phyloP scores from a whole-genome alignment of 768 basidiomycete genomes.

The Artomyces pyxidatus region DNA sequence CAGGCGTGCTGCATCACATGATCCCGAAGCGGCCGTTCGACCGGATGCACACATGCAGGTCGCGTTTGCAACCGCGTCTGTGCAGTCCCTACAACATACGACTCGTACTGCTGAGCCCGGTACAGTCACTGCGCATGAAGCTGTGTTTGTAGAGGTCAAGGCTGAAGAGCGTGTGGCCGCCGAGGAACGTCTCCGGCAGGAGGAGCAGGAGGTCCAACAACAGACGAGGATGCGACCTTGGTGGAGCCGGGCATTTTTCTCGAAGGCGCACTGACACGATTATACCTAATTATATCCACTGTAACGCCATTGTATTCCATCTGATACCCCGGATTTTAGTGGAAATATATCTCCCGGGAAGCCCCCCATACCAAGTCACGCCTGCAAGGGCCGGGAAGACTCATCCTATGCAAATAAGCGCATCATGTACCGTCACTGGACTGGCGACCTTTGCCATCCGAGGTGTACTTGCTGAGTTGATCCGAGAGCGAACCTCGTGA shows the following conservation, averaged over 20 bases:
- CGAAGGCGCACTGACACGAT: constrained; percentile 17
- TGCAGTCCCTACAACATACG: neutral
- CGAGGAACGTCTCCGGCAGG: constrained; percentile 43
- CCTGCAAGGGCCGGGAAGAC: too few species aligned
- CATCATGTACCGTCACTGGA: too few species aligned
- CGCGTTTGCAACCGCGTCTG: constrained; percentile 22
- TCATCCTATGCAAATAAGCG: too few species aligned
- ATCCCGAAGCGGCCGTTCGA: constrained; percentile 26
- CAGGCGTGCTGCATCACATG: constrained; percentile 27
- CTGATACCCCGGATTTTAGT: neutral
- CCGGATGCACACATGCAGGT: constrained; percentile 40
- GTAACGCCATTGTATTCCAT: neutral
- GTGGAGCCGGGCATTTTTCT: constrained; percentile 64
- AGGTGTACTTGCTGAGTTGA: neutral
- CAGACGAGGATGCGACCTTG: constrained; percentile 41
- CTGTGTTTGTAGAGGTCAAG: constrained; percentile 59
- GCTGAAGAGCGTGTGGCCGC: constrained; percentile 60
- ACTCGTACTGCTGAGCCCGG: neutral
- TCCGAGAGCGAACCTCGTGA: constrained; percentile 2
- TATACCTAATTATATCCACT: neutral
- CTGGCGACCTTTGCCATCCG: too few species aligned
- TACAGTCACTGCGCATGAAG: constrained; percentile 38
- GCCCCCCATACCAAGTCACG: too few species aligned
- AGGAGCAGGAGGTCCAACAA: constrained; percentile 39
- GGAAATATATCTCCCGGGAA: neutral